These are phyloP conservation scores for Vanrija sp. DNA, from an alignment of 1,284 basidiomycete genomes.

Conservation along the genomic window DNA sequence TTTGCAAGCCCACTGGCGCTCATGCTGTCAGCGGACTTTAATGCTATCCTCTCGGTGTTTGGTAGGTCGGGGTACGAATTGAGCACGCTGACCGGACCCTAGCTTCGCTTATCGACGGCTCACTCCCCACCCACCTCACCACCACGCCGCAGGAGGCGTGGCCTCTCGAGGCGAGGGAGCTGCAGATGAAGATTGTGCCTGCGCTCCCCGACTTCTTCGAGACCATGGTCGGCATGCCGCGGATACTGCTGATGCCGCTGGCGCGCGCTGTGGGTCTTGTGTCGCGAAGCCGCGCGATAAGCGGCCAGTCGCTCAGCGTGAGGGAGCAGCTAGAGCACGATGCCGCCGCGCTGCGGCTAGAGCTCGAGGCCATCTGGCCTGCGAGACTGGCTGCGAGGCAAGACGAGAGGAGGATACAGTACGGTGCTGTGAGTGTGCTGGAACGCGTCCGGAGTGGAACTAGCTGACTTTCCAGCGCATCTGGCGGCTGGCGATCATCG, in stretches of 20 bases:
- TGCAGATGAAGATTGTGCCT: conserved; percentile 3
- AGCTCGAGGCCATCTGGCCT: conserved; percentile 6
- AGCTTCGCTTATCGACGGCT: conserved; percentile 1
- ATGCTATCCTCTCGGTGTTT: background rate
- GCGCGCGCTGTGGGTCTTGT: conserved; percentile 1
- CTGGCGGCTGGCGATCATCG: conserved; percentile 1
- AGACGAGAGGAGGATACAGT: conserved; percentile 1
- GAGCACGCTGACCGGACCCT: background rate
- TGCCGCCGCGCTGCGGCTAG: background rate
- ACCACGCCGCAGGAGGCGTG: background rate
- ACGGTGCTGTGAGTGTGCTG: background rate
- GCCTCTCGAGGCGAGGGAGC: conserved; percentile 4
- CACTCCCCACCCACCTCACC: background rate
- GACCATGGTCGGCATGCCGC: background rate
- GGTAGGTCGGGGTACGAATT: background rate
- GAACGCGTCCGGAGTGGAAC: too few relatives aligned
- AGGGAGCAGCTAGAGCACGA: conserved; percentile 7
- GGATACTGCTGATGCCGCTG: conserved; percentile 1
- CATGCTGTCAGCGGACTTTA: conserved; percentile 4
- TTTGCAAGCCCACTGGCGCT: conserved; percentile 2
- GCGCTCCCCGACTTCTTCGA: conserved; percentile 7
- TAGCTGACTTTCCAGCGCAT: background rate
- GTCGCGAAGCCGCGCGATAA: background rate
- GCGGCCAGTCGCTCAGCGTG: background rate
- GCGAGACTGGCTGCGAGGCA: background rate